These are phyloP conservation scores for Sporisorium scitamineum DNA, from an alignment of 1,284 basidiomycete genomes.

Conservation along the genomic window DNA sequence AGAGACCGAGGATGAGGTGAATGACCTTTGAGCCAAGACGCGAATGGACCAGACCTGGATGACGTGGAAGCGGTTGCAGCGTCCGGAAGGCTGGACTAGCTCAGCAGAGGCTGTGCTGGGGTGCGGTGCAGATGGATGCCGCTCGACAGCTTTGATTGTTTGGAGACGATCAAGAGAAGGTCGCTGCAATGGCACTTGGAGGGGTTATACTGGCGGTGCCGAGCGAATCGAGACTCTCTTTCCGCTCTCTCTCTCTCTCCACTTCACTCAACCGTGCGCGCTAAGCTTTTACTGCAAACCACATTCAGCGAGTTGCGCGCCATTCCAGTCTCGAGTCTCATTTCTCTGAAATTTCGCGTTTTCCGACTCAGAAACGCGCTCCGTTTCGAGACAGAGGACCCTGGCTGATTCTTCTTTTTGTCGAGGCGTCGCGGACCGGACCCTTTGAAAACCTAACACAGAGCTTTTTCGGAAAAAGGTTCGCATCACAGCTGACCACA, in stretches of 20 bases:
- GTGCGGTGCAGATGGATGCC: not conserved
- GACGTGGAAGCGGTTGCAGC: not conserved
- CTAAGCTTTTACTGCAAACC: not conserved
- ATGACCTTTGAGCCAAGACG: not conserved
- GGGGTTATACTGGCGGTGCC: no score
- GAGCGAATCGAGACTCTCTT: not conserved
- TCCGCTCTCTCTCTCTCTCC: not conserved
- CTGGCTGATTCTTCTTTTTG: not conserved
- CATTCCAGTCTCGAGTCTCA: not conserved
- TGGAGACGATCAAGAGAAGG: not conserved
- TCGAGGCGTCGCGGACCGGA: not conserved
- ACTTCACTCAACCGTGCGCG: slow-evolving; percentile 8
- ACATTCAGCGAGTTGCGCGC: not conserved
- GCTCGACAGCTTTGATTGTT: not conserved
- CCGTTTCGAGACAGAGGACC: not conserved
- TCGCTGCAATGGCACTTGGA: not conserved
- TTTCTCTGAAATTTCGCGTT: slow-evolving; percentile 3
- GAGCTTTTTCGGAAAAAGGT: not conserved
- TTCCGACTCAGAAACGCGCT: slow-evolving; percentile 1
- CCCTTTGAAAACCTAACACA: not conserved
- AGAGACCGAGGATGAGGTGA: not conserved
- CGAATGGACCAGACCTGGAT: not conserved
- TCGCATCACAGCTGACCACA: not conserved
- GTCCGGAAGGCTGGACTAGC: not conserved
- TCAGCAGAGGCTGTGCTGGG: not conserved